Evolutionary conservation across 2,329 filamentous ascomycete species (phyloP).

Genomic region (Hansfordia pulvinata): DNA sequence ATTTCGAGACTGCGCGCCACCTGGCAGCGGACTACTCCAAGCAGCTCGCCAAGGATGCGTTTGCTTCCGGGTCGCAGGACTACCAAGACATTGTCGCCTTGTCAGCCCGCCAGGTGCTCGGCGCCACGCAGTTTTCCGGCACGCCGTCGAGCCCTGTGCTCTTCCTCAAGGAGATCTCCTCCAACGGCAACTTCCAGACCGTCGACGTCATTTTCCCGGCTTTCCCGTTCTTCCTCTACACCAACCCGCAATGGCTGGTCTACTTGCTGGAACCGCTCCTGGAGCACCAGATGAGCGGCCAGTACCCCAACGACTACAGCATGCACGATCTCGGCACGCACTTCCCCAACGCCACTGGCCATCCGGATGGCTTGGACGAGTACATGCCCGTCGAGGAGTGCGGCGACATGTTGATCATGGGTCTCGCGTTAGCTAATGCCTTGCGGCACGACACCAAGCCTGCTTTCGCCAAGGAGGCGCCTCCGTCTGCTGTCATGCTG

Average conservation of each 20-base stretch:
- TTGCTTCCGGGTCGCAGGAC: constrained; percentile 57
- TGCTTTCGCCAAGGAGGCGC: constrained; percentile 38
- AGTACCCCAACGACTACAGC: constrained; percentile 71
- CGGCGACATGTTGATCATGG: constrained; percentile 68
- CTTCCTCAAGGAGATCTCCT: constrained; percentile 78
- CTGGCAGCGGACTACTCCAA: constrained; percentile 63
- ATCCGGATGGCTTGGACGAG: constrained; percentile 54
- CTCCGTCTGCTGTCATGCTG: constrained; percentile 7
- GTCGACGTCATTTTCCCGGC: constrained; percentile 81
- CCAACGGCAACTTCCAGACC: constrained; percentile 74
- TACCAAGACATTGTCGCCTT: constrained; percentile 68
- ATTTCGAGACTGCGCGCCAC: constrained; percentile 49
- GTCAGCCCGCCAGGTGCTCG: constrained; percentile 67
- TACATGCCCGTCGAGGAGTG: constrained; percentile 68
- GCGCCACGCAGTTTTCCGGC: constrained; percentile 62
- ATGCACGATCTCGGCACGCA: constrained; percentile 65
- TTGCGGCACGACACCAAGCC: constrained; percentile 47
- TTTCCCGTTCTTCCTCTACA: constrained; percentile 78
- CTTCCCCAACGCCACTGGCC: constrained; percentile 67
- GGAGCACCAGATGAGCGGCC: constrained; percentile 68
- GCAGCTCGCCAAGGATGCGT: constrained; percentile 58
- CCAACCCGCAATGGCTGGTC: constrained; percentile 67
- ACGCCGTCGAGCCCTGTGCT: constrained; percentile 59
- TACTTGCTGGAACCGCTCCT: constrained; percentile 70
- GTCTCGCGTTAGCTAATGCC: constrained; percentile 62